Evolutionary conservation across 768 basidiomycete species (phyloP), one percentile per base, ranked within the genome.

Genomic region (Mycena belliarum): DNA sequence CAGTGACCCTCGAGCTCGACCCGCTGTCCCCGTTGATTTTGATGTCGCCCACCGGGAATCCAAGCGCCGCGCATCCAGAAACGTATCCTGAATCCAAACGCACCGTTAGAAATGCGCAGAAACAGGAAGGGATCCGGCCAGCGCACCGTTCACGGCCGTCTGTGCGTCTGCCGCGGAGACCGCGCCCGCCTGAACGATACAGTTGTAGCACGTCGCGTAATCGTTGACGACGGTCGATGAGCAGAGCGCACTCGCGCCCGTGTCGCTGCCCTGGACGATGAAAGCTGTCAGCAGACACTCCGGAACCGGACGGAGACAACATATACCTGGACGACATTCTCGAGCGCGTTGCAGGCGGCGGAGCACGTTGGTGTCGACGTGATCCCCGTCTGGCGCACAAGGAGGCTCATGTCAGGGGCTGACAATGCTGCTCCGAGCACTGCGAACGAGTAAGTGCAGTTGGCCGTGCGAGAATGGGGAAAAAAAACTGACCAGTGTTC

Each of bases 181-280:
- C 11, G 23, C 7, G 3, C 33, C 55, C 2, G 4, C n/a, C 2
- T 32, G 2, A 24, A 56, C 15, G 29, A 56, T 3, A 20, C 55
- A 56, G 33, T 49, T 25, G 33, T 56, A 56, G n/a, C 55, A 56
- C 15, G 29, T 1, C 1, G 33, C 42, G 33, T 56, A 56, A 46
- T 21, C 55, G 6, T 29, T 50, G 18, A 56, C 25, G 41, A 56
- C 20, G 11, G 29, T 14, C 12, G 21, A 25, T 20, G 48, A 44
- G 48, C 55, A 56, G 24, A 49, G 48, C 11, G n/a, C 3, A 7
- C 18, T 18, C 28, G 20, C 2, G 24, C 29, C 32, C 5, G 7
- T 9, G 42, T 25, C 48, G 6, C 18, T 25, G 5, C 20, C 24
- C 54, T 55, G 33, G 11, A 15, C 33, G 12, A 15, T 15, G 12